Base-by-base conservation (phyloP, 2,329 filamentous ascomycete species). In the Aspergillus thermomutatus region DNA sequence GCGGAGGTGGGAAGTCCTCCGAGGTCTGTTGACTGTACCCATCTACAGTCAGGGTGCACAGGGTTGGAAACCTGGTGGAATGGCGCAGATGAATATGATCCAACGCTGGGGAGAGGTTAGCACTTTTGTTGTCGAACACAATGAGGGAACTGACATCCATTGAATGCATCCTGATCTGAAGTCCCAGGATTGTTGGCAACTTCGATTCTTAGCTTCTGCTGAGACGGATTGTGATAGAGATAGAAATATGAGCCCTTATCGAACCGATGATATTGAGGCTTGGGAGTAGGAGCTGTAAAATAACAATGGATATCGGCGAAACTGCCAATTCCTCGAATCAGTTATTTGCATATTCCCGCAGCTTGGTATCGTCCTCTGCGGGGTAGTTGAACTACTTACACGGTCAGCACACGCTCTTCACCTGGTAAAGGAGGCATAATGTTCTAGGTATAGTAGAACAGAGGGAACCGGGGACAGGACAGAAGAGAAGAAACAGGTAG, bases 231-330 rank as follows among this genome's bases (percentile, higher is more conserved):
- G 70, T 85, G 79, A 70, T 85, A 86, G 53, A 88, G 72, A 70
- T 87, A 88, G 59, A 87, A 75, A 72, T 88, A 87, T 49, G 83
- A 87, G 58, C 81, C 78, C 65, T 84, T 86, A 64, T 85, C 83
- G 71, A 88, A 87, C 50, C 85, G 83, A 68, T 87, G 83, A 62
- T 86, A 82, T 37, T 76, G 71, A 45, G 85, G 83, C 56, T 78
- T 82, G 40, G 79, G 75, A 3, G 75, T 75, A 3, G 85, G 85
- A 17, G 80, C 74, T 59, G 79, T 78, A 70, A 87, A 85, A 71
- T 83, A 87, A 68, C 85, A 87, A 69, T 87, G 85, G 45, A 86
- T 76, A 67, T 88, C 85, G 57, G 82, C 82, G 66, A 85, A 87
- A 64, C 85, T 88, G 62, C 11, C 52, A 28, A 49, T 37, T 28